Conservation (phyloP, 257 asterid species). For the Solanum sparsipilum region DNA sequence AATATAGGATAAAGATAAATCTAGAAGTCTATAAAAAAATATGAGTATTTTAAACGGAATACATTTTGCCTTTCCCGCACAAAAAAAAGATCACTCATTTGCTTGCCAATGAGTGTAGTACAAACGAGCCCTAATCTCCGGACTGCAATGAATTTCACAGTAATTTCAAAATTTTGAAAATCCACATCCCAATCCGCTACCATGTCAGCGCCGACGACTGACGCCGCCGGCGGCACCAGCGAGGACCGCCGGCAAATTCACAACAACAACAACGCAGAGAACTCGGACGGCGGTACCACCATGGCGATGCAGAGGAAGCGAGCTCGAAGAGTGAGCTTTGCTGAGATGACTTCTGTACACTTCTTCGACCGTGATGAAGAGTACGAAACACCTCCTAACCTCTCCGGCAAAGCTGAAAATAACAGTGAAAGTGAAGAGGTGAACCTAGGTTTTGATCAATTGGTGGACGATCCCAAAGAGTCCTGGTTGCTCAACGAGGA, state of each 20-base stretch:
- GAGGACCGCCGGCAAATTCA: slow-evolving; percentile 20
- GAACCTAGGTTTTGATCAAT: slow-evolving; percentile 21
- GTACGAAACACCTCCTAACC: slow-evolving; percentile 36
- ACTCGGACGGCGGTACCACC: slow-evolving; percentile 53
- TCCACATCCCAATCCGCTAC: not conserved
- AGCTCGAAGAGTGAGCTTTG: slow-evolving; percentile 92
- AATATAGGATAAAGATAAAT: not conserved
- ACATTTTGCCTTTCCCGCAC: slow-evolving; percentile 12
- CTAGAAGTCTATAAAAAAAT: not conserved
- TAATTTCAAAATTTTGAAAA: not conserved
- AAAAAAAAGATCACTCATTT: not conserved
- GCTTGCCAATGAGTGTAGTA: not conserved
- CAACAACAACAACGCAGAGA: slow-evolving; percentile 18
- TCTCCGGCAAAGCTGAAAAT: slow-evolving; percentile 11
- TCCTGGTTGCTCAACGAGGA: slow-evolving; percentile 14
- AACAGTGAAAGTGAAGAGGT: slow-evolving; percentile 6
- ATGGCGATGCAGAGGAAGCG: slow-evolving; percentile 56
- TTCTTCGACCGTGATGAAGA: slow-evolving; percentile 89
- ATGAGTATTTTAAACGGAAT: not conserved
- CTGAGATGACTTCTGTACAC: slow-evolving; percentile 80
- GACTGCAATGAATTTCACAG: not conserved
- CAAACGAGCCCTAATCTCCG: not conserved
- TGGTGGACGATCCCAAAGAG: slow-evolving; percentile 19
- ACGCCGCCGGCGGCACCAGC: not conserved
- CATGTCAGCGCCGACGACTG: slow-evolving; percentile 33